Base-by-base conservation (phyloP, 306 rosid genomes). In the Carpinus viminea region DNA sequence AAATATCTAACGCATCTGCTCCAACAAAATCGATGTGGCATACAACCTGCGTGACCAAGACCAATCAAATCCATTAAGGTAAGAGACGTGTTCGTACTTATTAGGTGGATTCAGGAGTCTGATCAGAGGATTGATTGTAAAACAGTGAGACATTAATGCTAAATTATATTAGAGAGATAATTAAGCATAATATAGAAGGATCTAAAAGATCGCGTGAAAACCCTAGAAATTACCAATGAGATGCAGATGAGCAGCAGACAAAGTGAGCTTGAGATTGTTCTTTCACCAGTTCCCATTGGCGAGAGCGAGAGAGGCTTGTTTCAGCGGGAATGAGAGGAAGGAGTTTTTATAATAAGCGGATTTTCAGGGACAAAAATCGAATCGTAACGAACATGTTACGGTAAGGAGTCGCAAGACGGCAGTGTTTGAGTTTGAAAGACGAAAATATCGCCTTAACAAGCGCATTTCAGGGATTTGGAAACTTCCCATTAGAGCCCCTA, bases 1-100 rank as follows among this genome's bases (percentile, higher is more conserved):
- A 83, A 77, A 75, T 26, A 78, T 71, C 80, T 0, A 88, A 85
- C 56, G 77, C 72, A 83, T 76, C 81, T 28, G 83, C 86, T 61
- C 69, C 76, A 53, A 62, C 64, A 74, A 76, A 45, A 48, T 70
- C 74, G 73, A 46, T 70, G 10, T n/a, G 78, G 60, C 82, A 82
- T 64, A 86, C 59, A 86, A 89, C 83, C 98, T 93, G 89, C 69
- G 61, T 53, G 26, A 56, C 57, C 7, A 77, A 80, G 43, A 48
- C 18, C 20, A 57, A 80, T 59, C 55, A 76, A 56, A 28, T 2
- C 21, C 9, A 17, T 31, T 13, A 64, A 5, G 43, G 7, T 34
- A 26, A 59, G 65, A 59, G 36, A 59, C 36, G n/a, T 50, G 24
- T 53, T 59, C 65, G 24, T 24, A 24, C 8, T 59, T 59, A 24